These are phyloP conservation scores for Phytophthora aleatoria DNA, from an alignment of 352 stramenopile genomes.

Conservation along the genomic window DNA sequence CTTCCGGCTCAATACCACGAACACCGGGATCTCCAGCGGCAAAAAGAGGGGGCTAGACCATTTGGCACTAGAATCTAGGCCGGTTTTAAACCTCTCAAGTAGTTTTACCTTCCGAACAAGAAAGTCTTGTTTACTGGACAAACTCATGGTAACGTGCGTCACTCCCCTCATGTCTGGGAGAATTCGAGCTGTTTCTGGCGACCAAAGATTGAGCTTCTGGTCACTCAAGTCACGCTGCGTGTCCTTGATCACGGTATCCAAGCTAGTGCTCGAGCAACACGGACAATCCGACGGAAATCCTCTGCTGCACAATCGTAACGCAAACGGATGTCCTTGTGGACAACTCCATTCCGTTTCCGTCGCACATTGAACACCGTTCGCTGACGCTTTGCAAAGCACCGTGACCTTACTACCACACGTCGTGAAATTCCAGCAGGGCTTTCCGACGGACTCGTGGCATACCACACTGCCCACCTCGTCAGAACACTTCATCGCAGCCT, in stretches of 20 bases:
- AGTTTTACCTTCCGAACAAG: constrained; percentile 50
- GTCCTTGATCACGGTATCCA: constrained; percentile 39
- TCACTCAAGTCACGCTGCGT: constrained; percentile 22
- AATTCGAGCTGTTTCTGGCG: constrained; percentile 9
- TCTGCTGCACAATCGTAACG: constrained; percentile 50
- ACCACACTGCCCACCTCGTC: constrained; percentile 33
- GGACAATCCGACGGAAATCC: constrained; percentile 61
- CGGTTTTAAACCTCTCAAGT: constrained; percentile 47
- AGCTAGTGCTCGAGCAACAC: constrained; percentile 37
- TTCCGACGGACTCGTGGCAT: constrained; percentile 46
- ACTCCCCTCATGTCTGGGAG: constrained; percentile 25
- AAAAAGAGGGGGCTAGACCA: constrained; percentile 55
- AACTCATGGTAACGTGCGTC: constrained; percentile 29
- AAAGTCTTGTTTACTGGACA: constrained; percentile 40
- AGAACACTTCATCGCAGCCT: constrained; percentile 44
- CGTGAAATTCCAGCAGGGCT: constrained; percentile 65
- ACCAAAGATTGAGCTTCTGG: constrained; percentile 20
- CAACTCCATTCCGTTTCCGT: constrained; percentile 52
- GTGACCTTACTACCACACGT: constrained; percentile 43
- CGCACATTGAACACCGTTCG: constrained; percentile 41
- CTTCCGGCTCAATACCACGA: constrained; percentile 29
- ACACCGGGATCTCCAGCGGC: constrained; percentile 39
- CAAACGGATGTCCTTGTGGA: constrained; percentile 38
- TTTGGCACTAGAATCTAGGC: constrained; percentile 10
- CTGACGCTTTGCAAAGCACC: constrained; percentile 25